phyloP scores from a whole-genome alignment of 2,329 filamentous ascomycete genomes.

The Fusarium sp. region DNA sequence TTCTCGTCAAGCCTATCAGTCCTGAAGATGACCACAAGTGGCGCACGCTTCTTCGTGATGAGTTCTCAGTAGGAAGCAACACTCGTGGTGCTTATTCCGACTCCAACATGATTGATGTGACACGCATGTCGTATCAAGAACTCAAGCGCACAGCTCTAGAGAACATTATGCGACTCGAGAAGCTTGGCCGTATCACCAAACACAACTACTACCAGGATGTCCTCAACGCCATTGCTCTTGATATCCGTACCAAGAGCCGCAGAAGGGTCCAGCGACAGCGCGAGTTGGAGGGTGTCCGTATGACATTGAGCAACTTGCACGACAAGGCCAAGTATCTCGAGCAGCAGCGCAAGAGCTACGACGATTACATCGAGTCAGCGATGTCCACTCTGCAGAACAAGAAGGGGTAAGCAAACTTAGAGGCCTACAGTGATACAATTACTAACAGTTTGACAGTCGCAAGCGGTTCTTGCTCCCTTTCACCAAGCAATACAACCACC shows the following conservation, averaged over 20 bases:
- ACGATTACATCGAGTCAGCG: conserved; percentile 98
- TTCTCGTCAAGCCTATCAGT: conserved; percentile 89
- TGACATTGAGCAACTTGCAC: conserved; percentile 80
- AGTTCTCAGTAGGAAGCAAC: conserved; percentile 75
- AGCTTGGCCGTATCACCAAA: conserved; percentile 86
- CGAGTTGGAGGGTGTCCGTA: conserved; percentile 85
- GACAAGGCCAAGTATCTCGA: conserved; percentile 94
- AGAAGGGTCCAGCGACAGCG: conserved; percentile 91
- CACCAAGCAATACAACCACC: conserved; percentile 98
- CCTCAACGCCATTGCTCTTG: conserved; percentile 95
- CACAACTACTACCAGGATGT: conserved; percentile 97
- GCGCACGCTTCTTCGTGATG: conserved; percentile 83
- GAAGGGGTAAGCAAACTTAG: conserved; percentile 75
- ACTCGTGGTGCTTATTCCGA: conserved; percentile 91
- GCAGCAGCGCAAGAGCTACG: conserved; percentile 95
- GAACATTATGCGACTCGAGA: conserved; percentile 91
- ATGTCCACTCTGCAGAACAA: conserved; percentile 98
- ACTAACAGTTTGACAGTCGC: conserved; percentile 68
- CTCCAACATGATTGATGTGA: conserved; percentile 88
- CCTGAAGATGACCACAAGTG: conserved; percentile 92
- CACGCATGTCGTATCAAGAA: conserved; percentile 88
- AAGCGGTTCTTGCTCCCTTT: conserved; percentile 96
- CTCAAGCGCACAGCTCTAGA: conserved; percentile 94
- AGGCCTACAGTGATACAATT: not conserved
- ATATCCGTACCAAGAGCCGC: conserved; percentile 97